Evolutionary conservation across 768 basidiomycete species (phyloP), one percentile per base, ranked within the genome.

Genomic region (Russula ochroleuca): DNA sequence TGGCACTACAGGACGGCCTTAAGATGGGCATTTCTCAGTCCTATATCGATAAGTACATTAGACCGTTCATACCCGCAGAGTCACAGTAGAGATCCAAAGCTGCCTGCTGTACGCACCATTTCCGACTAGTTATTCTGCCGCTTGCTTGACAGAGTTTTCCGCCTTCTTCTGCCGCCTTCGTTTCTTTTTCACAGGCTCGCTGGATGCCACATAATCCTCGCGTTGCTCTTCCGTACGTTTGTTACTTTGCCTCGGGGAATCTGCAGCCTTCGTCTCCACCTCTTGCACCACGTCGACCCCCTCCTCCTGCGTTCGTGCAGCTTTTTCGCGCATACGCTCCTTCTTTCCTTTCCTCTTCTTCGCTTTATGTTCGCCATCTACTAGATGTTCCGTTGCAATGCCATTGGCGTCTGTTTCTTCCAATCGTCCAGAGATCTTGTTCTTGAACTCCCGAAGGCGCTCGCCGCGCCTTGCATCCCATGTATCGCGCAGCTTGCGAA

Each of bases 301-400:
- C 15, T 51, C 67, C 15, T 51, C 74, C 25, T 37, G 69, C n/a
- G 50, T 71, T 37, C 49, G 73, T 33, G 68, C 71, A 35, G 70
- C 76, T 68, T 79, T 85, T 68, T 78, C 67, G 67, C 77, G 82
- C 76, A 81, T 75, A 40, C 86, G 78, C 73, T 88, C 86, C 74
- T 87, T 88, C 79, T 83, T 87, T 14, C 86, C 86, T 69, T 79
- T 86, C 69, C 87, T 73, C 75, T 85, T 87, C 78, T 87, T 88
- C 63, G 64, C 70, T 48, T 75, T 76, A 66, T 72, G 74, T 50
- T 69, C 68, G 57, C 64, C 69, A 10, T 69, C 68, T 47, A 59
- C 64, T 19, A 40, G 70, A 37, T 58, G 67, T 47, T 57, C 67
- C 57, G 37, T 64, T 59, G 25, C 35, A 35, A 28, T 3, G 15